phyloP scores from a whole-genome alignment of 176 grass and related monocot genomes.

The Pontederia crassipes region DNA sequence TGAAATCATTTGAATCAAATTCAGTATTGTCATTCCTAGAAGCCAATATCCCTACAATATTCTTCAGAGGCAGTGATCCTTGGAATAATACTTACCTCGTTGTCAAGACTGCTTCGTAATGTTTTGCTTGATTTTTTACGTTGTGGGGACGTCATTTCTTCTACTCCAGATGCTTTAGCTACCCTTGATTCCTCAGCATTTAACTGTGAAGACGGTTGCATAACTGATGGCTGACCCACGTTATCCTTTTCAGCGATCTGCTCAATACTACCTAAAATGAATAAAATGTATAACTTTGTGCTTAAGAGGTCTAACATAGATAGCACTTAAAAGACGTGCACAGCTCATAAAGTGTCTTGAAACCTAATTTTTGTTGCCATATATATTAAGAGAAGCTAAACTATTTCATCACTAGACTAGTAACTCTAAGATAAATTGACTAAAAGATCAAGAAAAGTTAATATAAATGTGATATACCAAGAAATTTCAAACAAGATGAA shows the following conservation, averaged over 20 bases:
- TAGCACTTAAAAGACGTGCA: neutral
- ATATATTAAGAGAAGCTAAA: too few relatives aligned
- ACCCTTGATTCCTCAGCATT: neutral
- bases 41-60: neutral
- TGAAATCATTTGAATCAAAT: neutral
- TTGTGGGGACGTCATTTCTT: neutral
- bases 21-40: neutral
- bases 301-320: neutral
- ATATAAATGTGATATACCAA: neutral
- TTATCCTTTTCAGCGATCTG: slow-evolving; percentile 6
- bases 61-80: neutral
- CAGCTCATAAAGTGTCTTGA: neutral
- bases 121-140: neutral
- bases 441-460: neutral
- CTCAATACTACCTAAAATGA: slow-evolving; percentile 24
- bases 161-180: neutral
- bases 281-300: neutral
- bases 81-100: neutral
- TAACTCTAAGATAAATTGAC: neutral
- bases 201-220: too few relatives aligned
- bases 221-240: too few relatives aligned
- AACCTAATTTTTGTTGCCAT: neutral
- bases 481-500: too few relatives aligned
- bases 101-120: neutral
- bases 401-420: neutral